These are phyloP conservation scores for Sisymbrium irio DNA, from an alignment of 345 rosid species.

Conservation along the genomic window DNA sequence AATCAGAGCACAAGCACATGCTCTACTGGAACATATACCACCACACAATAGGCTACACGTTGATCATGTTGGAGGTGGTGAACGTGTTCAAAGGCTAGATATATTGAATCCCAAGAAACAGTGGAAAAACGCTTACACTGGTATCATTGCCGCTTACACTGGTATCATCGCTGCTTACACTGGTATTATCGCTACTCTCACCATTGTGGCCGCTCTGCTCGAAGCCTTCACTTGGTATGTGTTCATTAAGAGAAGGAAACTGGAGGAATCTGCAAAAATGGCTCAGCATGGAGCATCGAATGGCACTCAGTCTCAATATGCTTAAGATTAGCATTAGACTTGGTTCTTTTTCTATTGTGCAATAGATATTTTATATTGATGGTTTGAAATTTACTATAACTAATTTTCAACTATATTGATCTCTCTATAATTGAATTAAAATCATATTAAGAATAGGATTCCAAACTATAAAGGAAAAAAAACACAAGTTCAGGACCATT, in stretches of 20 bases:
- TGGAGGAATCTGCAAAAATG: slow-evolving; percentile 12
- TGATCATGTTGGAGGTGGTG: slow-evolving; percentile 53
- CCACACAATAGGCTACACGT: slow-evolving; percentile 59
- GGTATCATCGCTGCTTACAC: too few relatives aligned
- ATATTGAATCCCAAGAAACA: slow-evolving; percentile 63
- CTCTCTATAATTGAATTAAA: too few relatives aligned
- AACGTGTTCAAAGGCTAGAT: slow-evolving; percentile 69
- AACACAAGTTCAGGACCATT: too few relatives aligned
- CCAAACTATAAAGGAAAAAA: too few relatives aligned
- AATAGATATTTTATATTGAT: too few relatives aligned
- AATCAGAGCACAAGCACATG: slow-evolving; percentile 77
- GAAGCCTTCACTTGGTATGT: slow-evolving; percentile 40
- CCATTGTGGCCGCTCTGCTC: slow-evolving; percentile 27
- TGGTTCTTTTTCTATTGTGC: slow-evolving; percentile 20
- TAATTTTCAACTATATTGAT: too few relatives aligned
- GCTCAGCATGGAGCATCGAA: slow-evolving; percentile 6
- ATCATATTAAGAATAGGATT: too few relatives aligned
- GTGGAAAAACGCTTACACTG: slow-evolving; percentile 80
- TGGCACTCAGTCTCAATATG: slow-evolving; percentile 5
- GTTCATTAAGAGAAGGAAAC: slow-evolving; percentile 35
- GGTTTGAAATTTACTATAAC: too few relatives aligned
- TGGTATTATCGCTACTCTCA: slow-evolving; percentile 31
- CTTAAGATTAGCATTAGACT: slow-evolving; percentile 18
- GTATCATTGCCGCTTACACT: too few relatives aligned
- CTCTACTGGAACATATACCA: slow-evolving; percentile 88